Evolutionary conservation across 306 rosid genomes (phyloP).

Genomic region (Medicago ruthenica): DNA sequence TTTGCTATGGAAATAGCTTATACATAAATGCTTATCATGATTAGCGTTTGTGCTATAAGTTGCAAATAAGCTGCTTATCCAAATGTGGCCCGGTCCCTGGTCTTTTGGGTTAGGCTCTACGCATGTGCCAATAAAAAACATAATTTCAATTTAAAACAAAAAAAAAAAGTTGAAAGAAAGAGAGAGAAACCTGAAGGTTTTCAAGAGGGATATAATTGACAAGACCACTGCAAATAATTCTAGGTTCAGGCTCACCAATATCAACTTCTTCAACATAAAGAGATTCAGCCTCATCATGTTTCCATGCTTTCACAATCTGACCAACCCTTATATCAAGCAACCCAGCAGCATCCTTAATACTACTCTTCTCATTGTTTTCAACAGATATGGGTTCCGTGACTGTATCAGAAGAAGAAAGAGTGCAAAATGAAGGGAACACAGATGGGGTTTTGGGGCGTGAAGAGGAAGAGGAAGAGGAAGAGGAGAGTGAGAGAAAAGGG

Average conservation of each 20-base stretch:
- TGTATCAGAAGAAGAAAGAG: slow-evolving; percentile 39
- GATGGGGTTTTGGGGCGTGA: slow-evolving; percentile 2
- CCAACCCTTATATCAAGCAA: slow-evolving; percentile 93
- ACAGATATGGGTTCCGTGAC: slow-evolving; percentile 26
- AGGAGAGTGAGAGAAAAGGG: slow-evolving; percentile 40
- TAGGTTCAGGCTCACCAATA: slow-evolving; percentile 84
- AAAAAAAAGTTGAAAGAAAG: neutral
- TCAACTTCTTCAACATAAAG: slow-evolving; percentile 92
- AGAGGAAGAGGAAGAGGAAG: too few relatives aligned
- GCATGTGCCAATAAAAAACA: neutral
- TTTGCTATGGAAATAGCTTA: too few relatives aligned
- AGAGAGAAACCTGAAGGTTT: slow-evolving; percentile 60
- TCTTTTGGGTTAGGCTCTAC: too few relatives aligned
- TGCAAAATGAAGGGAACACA: slow-evolving; percentile 48
- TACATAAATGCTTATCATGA: too few relatives aligned
- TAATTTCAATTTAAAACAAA: neutral
- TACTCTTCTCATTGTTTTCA: slow-evolving; percentile 14
- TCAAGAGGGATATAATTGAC: slow-evolving; percentile 75
- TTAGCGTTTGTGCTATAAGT: too few relatives aligned
- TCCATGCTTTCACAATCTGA: slow-evolving; percentile 72
- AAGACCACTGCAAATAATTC: slow-evolving; percentile 90
- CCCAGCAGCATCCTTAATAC: slow-evolving; percentile 67
- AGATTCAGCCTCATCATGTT: slow-evolving; percentile 89
- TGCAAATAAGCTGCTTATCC: too few relatives aligned
- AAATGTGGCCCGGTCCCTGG: too few relatives aligned